phyloP scores from a whole-genome alignment of 2,329 filamentous ascomycete species.

The Didymella lethalis region DNA sequence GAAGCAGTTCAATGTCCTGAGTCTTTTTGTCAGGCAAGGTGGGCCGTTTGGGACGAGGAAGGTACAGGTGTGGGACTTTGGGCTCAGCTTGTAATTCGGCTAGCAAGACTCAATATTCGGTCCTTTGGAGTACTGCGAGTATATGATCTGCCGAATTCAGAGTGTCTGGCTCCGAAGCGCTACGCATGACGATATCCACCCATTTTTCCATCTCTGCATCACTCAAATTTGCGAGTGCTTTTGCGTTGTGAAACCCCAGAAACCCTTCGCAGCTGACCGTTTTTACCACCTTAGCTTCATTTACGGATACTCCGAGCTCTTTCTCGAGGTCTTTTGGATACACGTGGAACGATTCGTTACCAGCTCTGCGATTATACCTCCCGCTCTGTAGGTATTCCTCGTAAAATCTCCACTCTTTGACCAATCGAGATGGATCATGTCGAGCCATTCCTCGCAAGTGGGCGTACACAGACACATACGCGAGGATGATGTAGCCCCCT shows the following conservation, averaged over 20 bases:
- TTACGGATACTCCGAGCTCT: neutral
- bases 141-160: neutral
- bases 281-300: neutral
- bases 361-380: neutral
- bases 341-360: neutral
- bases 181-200: neutral
- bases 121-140: neutral
- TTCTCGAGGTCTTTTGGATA: neutral
- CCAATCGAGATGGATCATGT: neutral
- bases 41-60: slow-evolving; percentile 45
- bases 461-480: neutral
- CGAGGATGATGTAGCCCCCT: neutral
- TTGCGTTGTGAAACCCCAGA: neutral
- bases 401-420: neutral
- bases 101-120: neutral
- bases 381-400: neutral
- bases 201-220: neutral
- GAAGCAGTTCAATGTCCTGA: slow-evolving; percentile 35
- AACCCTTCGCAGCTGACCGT: neutral
- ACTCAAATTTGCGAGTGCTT: neutral
- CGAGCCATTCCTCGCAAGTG: neutral
- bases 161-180: neutral
- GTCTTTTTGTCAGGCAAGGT: slow-evolving; percentile 47
- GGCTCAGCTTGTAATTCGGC: slow-evolving; percentile 15
- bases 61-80: slow-evolving; percentile 48